phyloP scores from a whole-genome alignment of 1,284 basidiomycete genomes.

The Sanghuangporus weigelae region DNA sequence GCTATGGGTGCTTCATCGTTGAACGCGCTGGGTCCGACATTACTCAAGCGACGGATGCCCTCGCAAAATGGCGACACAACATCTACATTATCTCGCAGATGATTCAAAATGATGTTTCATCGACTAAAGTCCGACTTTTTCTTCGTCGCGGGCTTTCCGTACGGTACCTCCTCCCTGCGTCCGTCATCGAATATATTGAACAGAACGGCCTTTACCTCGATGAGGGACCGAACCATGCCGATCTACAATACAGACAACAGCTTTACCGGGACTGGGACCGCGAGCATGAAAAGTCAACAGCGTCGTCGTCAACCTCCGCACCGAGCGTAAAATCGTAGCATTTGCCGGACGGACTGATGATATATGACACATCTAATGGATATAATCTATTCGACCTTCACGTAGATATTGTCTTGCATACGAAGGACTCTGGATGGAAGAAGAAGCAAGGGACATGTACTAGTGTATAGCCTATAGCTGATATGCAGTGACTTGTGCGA shows the following conservation, averaged over 20 bases:
- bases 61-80: constrained; percentile 81
- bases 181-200: constrained; percentile 95
- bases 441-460: neutral
- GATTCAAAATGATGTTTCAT: constrained; percentile 98
- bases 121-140: constrained; percentile 90
- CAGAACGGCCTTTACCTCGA: constrained; percentile 70
- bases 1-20: constrained; percentile 92
- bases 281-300: neutral
- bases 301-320: constrained; percentile 1
- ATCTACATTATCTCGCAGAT: constrained; percentile 94
- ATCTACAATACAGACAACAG: constrained; percentile 11
- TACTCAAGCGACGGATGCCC: constrained; percentile 70
- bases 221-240: constrained; percentile 35
- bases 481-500: too few species aligned
- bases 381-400: neutral
- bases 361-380: neutral
- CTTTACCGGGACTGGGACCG: constrained; percentile 10
- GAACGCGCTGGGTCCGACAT: constrained; percentile 94
- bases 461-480: neutral
- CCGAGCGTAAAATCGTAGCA: neutral
- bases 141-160: constrained; percentile 91
- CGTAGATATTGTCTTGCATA: neutral
- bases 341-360: neutral
- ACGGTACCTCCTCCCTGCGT: constrained; percentile 86
- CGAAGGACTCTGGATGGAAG: neutral